Percentiles rank a stretch among this genome's conserved stretches.
These are phyloP conservation scores for Acorus gramineus DNA, from an alignment of 106 monocot genomes.

Conservation along the genomic window DNA sequence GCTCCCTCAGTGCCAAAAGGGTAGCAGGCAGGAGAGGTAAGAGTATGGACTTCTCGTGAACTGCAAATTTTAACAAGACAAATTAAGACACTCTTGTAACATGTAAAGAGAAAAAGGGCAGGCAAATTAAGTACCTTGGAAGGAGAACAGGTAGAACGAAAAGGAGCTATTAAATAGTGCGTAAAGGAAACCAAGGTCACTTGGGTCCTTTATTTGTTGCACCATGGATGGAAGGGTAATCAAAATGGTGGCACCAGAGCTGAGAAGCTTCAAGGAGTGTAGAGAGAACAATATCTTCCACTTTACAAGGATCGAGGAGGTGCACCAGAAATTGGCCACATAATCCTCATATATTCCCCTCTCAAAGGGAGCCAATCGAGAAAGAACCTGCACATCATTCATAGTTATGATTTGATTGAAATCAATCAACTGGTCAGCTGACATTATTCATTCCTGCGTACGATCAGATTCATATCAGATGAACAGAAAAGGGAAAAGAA, in stretches of 20 bases:
- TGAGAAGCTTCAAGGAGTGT: constrained; percentile 46
- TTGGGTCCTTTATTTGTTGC: constrained; percentile 77
- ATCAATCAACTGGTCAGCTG: no score
- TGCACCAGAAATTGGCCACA: constrained; percentile 97
- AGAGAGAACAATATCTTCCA: constrained; percentile 75
- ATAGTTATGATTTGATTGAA: background rate
- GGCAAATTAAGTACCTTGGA: constrained; percentile 51
- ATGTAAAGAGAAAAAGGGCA: background rate
- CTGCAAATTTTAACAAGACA: constrained; percentile 26
- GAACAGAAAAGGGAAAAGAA: background rate
- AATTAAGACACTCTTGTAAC: background rate
- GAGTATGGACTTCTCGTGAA: constrained; percentile 94
- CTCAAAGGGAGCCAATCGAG: constrained; percentile 91
- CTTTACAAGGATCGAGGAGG: constrained; percentile 78
- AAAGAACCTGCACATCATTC: constrained; percentile 54
- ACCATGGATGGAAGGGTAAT: constrained; percentile 72
- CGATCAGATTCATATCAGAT: background rate
- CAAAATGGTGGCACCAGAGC: constrained; percentile 37
- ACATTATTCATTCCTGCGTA: no score
- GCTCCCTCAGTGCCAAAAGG: constrained; percentile 72
- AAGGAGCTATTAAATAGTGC: constrained; percentile 81
- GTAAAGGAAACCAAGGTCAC: constrained; percentile 65
- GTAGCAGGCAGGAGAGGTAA: constrained; percentile 91
- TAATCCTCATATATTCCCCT: constrained; percentile 98
- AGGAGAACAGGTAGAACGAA: constrained; percentile 89